phyloP scores from a whole-genome alignment of 257 asterid species.

The Mitragyna speciosa region DNA sequence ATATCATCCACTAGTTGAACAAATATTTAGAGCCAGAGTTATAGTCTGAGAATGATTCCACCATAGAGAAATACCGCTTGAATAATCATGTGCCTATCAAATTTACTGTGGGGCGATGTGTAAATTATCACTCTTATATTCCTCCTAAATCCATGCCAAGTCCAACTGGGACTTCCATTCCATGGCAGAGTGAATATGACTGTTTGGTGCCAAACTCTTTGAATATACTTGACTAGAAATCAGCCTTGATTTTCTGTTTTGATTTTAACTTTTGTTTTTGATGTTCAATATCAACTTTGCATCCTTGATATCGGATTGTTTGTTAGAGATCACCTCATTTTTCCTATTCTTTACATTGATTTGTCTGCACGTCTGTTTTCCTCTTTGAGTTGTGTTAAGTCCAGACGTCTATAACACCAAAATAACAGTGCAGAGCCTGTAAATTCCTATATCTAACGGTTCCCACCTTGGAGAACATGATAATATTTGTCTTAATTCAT shows the following conservation, averaged over 20 bases:
- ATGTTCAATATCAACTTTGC: not conserved
- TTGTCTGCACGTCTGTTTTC: not conserved
- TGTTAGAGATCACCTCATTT: not conserved
- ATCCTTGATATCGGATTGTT: not conserved
- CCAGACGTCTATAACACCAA: not conserved
- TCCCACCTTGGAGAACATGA: not conserved
- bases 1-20: not conserved
- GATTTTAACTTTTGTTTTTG: not conserved
- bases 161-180: not conserved
- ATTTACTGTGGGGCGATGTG: not conserved
- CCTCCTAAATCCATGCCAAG: not conserved
- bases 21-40: not conserved
- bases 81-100: not conserved
- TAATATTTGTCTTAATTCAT: constrained; percentile 3
- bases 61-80: not conserved
- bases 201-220: not conserved
- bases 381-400: constrained; percentile 1
- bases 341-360: not conserved
- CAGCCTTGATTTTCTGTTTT: not conserved
- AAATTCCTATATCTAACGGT: not conserved
- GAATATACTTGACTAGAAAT: not conserved
- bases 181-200: not conserved
- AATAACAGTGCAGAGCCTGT: not conserved
- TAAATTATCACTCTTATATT: not conserved
- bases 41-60: not conserved